Conservation (phyloP, 192 early-diverging fungal genomes). For the Funneliformis mosseae region DNA sequence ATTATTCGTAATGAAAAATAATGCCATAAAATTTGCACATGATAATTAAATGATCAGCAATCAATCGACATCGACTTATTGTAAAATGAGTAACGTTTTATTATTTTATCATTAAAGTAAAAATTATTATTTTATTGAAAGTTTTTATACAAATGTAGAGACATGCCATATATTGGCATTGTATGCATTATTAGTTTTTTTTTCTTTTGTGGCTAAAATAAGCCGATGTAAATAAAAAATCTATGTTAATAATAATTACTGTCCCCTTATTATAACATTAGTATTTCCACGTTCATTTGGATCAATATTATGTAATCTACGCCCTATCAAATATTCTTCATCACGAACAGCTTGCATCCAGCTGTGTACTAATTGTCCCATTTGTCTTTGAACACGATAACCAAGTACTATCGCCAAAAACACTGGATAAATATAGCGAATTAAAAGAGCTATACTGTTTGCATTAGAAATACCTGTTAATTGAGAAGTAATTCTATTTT, state of each 20-base stretch:
- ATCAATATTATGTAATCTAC: constrained; percentile 80
- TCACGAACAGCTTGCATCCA: constrained; percentile 85
- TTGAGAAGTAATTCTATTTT: background rate
- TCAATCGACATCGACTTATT: too few relatives aligned
- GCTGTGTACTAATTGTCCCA: constrained; percentile 43
- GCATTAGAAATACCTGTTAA: constrained; percentile 35
- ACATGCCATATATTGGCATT: background rate
- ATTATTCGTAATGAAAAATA: too few relatives aligned
- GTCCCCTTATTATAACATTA: background rate
- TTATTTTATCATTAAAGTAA: too few relatives aligned
- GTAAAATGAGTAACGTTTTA: too few relatives aligned
- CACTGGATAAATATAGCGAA: constrained; percentile 46
- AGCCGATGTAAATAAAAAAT: background rate
- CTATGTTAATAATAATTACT: background rate
- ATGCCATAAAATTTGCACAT: too few relatives aligned
- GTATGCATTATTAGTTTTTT: background rate
- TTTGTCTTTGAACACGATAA: constrained; percentile 36
- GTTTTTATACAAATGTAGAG: background rate
- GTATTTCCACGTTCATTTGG: constrained; percentile 17
- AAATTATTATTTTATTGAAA: background rate
- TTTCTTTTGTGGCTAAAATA: background rate
- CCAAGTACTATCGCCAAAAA: constrained; percentile 41
- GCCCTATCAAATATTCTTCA: constrained; percentile 84
- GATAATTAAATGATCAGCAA: too few relatives aligned
- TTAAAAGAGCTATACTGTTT: constrained; percentile 26